A percentile compares a stretch with the other conserved stretches of the same genome.
These are phyloP conservation scores for Asparagopsis taxiformis DNA, from an alignment of 31 red algal genomes.

Conservation along the genomic window DNA sequence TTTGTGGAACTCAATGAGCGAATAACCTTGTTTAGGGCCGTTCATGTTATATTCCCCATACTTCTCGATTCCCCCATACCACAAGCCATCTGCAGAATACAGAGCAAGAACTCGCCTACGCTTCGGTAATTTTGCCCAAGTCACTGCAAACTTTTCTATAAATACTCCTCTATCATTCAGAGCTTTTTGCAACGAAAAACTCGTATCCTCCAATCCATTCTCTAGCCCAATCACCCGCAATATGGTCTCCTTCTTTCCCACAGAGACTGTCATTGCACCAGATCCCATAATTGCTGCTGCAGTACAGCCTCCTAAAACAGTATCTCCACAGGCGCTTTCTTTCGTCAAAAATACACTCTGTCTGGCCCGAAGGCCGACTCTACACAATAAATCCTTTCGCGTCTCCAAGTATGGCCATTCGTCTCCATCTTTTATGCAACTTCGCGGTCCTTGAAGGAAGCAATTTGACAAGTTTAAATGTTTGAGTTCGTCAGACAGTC, in stretches of 20 bases:
- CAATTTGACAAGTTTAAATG: not conserved
- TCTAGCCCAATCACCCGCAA: not conserved
- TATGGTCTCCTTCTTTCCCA: not conserved
- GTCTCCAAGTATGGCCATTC: slow-evolving; percentile 19
- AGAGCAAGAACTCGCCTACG: slow-evolving; percentile 7
- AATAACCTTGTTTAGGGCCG: too few relatives aligned
- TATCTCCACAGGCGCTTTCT: not conserved
- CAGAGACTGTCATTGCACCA: not conserved
- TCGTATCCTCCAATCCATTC: not conserved
- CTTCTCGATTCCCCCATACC: slow-evolving; percentile 6
- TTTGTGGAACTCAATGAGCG: too few relatives aligned
- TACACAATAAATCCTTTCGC: slow-evolving; percentile 6
- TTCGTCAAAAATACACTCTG: slow-evolving; percentile 3
- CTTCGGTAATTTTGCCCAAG: not conserved
- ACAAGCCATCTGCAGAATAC: slow-evolving; percentile 9
- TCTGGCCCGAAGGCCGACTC: slow-evolving; percentile 5
- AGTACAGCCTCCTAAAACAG: not conserved
- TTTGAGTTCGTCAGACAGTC: slow-evolving; percentile 6
- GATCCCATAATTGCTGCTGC: slow-evolving; percentile 4
- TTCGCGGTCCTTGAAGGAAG: not conserved
- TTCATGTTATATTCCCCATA: not conserved
- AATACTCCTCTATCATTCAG: not conserved
- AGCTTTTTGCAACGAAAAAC: not conserved
- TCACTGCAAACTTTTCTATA: not conserved
- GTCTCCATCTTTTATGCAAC: slow-evolving; percentile 8